Conservation (phyloP, 208 protist species). For the Phytomonas serpens region DNA sequence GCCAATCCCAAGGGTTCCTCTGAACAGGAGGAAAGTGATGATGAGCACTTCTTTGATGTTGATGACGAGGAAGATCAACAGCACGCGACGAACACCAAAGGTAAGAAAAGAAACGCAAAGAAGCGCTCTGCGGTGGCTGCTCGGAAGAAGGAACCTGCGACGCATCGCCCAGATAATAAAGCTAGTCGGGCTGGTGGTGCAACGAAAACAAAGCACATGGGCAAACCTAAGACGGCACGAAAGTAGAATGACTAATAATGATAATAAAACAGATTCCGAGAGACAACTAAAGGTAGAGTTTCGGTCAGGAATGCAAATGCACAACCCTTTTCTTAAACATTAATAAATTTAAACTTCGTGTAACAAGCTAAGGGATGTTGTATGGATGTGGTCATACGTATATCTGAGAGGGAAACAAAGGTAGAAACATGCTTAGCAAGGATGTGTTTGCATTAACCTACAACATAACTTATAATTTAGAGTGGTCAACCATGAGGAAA, state of each 20-base stretch:
- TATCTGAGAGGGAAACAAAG: not conserved
- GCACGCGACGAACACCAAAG: not conserved
- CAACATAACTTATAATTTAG: not conserved
- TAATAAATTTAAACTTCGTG: slow-evolving; percentile 1
- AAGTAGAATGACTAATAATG: not conserved
- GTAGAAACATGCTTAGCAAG: not conserved
- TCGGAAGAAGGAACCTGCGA: not conserved
- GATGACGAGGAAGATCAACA: not conserved
- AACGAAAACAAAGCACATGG: not conserved
- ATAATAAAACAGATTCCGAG: not conserved
- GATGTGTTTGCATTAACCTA: not conserved
- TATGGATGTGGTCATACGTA: not conserved
- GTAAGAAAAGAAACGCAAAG: not conserved
- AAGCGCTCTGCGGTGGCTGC: not conserved
- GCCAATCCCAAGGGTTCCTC: not conserved
- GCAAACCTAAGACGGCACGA: not conserved
- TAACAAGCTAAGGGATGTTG: not conserved
- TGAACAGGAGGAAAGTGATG: not conserved
- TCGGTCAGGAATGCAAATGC: not conserved
- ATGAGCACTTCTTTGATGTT: not conserved
- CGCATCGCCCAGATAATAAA: not conserved
- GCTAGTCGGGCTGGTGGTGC: not conserved
- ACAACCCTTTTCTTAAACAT: not conserved
- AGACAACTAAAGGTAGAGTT: not conserved
- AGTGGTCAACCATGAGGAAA: not conserved